Percentiles rank a stretch among this genome's conserved stretches.
Conservation (phyloP, 495 filamentous ascomycete species). For the Hypoxylon trugodes region DNA sequence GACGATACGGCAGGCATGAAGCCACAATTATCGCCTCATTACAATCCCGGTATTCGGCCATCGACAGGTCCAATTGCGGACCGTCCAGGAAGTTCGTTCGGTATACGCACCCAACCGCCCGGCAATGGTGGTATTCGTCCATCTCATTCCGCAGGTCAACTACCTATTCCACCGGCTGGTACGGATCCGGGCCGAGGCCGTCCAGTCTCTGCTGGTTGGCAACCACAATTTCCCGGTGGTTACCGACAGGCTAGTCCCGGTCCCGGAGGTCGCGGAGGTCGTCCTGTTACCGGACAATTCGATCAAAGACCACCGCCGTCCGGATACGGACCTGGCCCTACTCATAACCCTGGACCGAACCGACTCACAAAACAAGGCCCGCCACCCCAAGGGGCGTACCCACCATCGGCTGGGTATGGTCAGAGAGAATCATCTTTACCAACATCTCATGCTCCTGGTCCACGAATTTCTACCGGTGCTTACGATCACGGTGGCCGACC, state of each 20-base stretch:
- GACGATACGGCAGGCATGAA: constrained; percentile 50
- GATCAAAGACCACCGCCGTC: constrained; percentile 32
- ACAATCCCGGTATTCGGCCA: constrained; percentile 49
- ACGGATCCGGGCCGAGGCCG: constrained; percentile 44
- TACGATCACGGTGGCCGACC: constrained; percentile 25
- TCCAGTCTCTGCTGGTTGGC: constrained; percentile 50
- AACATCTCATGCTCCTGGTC: constrained; percentile 30
- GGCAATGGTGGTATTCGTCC: constrained; percentile 31
- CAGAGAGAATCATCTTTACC: constrained; percentile 41
- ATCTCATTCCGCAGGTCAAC: constrained; percentile 32
- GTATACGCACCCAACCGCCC: constrained; percentile 59
- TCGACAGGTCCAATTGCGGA: constrained; percentile 56
- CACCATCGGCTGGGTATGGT: constrained; percentile 33
- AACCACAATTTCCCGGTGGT: constrained; percentile 50
- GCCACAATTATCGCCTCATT: constrained; percentile 45
- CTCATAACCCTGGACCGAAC: constrained; percentile 35
- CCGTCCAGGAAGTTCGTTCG: constrained; percentile 73
- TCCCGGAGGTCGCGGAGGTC: constrained; percentile 33
- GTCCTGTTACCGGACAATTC: constrained; percentile 38
- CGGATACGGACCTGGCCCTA: constrained; percentile 29
- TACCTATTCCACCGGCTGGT: constrained; percentile 44
- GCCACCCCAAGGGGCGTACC: constrained; percentile 42
- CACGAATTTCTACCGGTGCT: constrained; percentile 33
- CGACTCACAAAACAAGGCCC: constrained; percentile 50
- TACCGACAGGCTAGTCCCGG: constrained; percentile 55